These are phyloP conservation scores for Colletotrichum limetticola DNA, from an alignment of 2,329 filamentous ascomycete genomes.

Conservation along the genomic window DNA sequence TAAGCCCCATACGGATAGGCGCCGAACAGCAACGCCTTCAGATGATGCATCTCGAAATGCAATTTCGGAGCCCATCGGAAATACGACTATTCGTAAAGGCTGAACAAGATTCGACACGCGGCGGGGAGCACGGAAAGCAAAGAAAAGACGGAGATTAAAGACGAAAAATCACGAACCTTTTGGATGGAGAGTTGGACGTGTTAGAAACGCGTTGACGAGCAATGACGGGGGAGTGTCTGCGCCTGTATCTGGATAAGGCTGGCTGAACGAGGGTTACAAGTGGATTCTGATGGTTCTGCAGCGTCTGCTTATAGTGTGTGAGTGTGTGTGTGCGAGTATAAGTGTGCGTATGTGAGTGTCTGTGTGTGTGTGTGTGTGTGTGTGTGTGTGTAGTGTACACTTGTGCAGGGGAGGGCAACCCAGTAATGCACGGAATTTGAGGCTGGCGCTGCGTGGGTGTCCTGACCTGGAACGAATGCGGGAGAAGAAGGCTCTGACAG, in stretches of 20 bases:
- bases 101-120: not conserved
- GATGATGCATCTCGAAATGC: constrained; percentile 34
- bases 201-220: constrained; percentile 9
- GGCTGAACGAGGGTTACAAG: constrained; percentile 6
- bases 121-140: not conserved
- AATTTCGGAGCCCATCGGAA: constrained; percentile 31
- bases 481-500: not conserved
- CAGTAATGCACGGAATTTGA: constrained; percentile 22
- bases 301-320: not conserved
- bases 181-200: not conserved
- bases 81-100: constrained; percentile 18
- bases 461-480: constrained; percentile 3
- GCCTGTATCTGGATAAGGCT: constrained; percentile 12
- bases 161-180: constrained; percentile 25
- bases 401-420: constrained; percentile 24
- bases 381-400: not conserved
- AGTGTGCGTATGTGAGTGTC: not conserved
- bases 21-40: constrained; percentile 31
- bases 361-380: not conserved
- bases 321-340: not conserved
- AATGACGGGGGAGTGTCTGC: not conserved
- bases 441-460: constrained; percentile 23
- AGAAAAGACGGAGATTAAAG: constrained; percentile 17
- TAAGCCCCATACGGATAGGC: constrained; percentile 27
- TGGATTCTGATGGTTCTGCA: constrained; percentile 22